Percentiles rank a stretch among this genome's conserved stretches.
phyloP scores from a whole-genome alignment of 331 rosid genomes.

The Prunus yedoensis region DNA sequence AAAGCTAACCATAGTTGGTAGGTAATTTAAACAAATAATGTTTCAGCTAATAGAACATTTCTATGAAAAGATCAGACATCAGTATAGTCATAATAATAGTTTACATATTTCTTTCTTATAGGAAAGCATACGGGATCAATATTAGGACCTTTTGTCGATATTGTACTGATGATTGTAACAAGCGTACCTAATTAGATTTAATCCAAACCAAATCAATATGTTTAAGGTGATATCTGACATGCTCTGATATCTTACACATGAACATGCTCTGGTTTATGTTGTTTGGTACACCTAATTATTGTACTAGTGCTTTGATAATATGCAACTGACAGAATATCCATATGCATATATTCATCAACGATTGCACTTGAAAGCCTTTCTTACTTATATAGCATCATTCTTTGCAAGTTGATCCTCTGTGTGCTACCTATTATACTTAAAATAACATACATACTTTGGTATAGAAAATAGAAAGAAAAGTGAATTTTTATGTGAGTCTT shows the following conservation, averaged over 20 bases:
- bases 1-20: too few species aligned
- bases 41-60: neutral
- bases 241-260: neutral
- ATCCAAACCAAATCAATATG: neutral
- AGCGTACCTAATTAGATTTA: neutral
- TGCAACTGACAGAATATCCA: neutral
- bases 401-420: neutral
- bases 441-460: neutral
- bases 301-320: neutral
- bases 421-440: too few species aligned
- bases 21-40: too few species aligned
- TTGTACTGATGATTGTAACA: neutral
- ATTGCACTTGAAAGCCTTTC: neutral
- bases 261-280: neutral
- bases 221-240: neutral
- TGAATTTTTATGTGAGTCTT: neutral
- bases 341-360: neutral
- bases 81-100: neutral
- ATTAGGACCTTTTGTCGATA: neutral
- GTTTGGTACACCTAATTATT: neutral
- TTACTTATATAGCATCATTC: neutral
- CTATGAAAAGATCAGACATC: neutral
- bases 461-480: neutral
- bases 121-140: neutral
- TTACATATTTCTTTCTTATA: neutral